A percentile compares a stretch with the other conserved stretches of the same genome.
Conservation (phyloP, 495 filamentous ascomycete species). For the Paragyromitra xinjiangensis region DNA sequence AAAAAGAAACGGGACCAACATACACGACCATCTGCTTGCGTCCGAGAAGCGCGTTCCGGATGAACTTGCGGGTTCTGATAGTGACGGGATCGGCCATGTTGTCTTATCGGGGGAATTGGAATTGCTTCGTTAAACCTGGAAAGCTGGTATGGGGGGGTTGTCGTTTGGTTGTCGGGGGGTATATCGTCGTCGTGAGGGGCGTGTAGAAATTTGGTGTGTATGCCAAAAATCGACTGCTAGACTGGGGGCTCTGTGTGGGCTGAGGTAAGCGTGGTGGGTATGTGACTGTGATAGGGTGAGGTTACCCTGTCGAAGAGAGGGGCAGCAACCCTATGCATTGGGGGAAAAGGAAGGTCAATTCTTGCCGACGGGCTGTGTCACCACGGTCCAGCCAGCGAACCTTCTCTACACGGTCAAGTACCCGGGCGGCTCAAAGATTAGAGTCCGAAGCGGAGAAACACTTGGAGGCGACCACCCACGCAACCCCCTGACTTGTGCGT, state of each 20-base stretch:
- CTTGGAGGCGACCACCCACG: not conserved
- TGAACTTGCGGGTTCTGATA: conserved; percentile 99
- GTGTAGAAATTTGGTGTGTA: conserved; percentile 44
- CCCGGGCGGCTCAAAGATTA: conserved; percentile 14
- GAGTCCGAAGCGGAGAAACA: conserved; percentile 22
- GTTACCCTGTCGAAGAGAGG: conserved; percentile 32
- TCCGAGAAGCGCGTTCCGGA: conserved; percentile 97
- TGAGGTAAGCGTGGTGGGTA: conserved; percentile 20
- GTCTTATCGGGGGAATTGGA: conserved; percentile 55
- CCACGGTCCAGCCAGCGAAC: not conserved
- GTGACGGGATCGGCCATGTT: conserved; percentile 95
- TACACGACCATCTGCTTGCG: conserved; percentile 99
- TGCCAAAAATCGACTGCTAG: conserved; percentile 27
- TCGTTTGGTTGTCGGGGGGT: conserved; percentile 27
- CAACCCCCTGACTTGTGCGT: conserved; percentile 6
- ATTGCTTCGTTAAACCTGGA: conserved; percentile 32
- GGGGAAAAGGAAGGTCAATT: not conserved
- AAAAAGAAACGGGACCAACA: conserved; percentile 62
- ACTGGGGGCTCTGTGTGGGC: conserved; percentile 25
- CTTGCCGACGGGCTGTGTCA: not conserved
- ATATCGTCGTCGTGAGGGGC: conserved; percentile 17
- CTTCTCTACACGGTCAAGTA: not conserved
- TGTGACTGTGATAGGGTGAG: conserved; percentile 27
- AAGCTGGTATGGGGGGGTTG: conserved; percentile 13
- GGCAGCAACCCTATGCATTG: conserved; percentile 22